These are phyloP conservation scores for Monosporascus cannonballus DNA, from an alignment of 2,329 filamentous ascomycete genomes.

Conservation along the genomic window DNA sequence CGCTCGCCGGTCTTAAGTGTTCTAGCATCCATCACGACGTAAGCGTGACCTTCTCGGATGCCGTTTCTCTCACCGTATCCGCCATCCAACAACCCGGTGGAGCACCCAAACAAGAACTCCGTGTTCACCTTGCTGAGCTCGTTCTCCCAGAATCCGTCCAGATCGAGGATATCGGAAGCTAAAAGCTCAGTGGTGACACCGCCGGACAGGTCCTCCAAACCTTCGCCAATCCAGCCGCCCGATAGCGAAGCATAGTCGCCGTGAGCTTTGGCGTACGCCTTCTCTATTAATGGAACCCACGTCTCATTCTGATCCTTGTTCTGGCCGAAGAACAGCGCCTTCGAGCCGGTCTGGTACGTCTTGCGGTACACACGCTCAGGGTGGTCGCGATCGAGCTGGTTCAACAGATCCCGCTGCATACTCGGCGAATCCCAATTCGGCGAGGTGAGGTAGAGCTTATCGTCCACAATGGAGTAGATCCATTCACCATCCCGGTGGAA, in stretches of 20 bases:
- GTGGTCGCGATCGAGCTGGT: conserved; percentile 69
- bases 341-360: conserved; percentile 68
- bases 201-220: conserved; percentile 55
- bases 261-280: conserved; percentile 80
- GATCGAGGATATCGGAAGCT: conserved; percentile 66
- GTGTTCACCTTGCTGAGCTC: conserved; percentile 76
- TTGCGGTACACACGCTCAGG: conserved; percentile 66
- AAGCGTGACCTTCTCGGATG: conserved; percentile 53
- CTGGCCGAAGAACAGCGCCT: conserved; percentile 72
- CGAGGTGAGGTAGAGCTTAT: conserved; percentile 80
- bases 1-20: conserved; percentile 46
- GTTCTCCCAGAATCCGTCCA: conserved; percentile 76
- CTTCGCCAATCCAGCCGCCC: conserved; percentile 64
- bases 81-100: conserved; percentile 55
- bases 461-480: conserved; percentile 87
- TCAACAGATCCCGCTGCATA: conserved; percentile 65
- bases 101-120: conserved; percentile 72
- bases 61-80: conserved; percentile 56
- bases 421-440: conserved; percentile 77
- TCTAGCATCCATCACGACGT: conserved; percentile 54
- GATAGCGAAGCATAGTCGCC: conserved; percentile 68
- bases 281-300: conserved; percentile 75
- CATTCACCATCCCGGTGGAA: conserved; percentile 86
- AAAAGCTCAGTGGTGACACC: conserved; percentile 66
- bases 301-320: conserved; percentile 73